phyloP scores from a whole-genome alignment of 2,329 filamentous ascomycete genomes.

The Sphaerulina musiva region DNA sequence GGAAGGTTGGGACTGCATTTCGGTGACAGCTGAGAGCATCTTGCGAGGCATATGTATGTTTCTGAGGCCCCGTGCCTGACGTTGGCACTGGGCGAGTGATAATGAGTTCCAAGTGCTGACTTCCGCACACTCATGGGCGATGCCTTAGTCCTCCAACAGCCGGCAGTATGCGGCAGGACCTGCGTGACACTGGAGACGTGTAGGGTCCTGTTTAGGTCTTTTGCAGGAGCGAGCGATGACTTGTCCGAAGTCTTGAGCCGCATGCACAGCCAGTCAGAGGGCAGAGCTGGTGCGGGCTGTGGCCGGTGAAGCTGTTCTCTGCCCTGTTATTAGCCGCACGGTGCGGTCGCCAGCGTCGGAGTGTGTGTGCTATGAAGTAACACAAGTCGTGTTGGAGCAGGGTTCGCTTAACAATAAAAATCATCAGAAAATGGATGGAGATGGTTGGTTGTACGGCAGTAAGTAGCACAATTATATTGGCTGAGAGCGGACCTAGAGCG shows the following conservation, averaged over 20 bases:
- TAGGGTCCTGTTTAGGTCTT: conserved; percentile 14
- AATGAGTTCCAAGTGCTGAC: conserved; percentile 2
- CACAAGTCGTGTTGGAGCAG: conserved; percentile 14
- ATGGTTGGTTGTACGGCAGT: conserved; percentile 31
- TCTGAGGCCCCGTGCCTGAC: neutral
- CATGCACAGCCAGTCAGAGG: conserved; percentile 9
- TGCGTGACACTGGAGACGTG: conserved; percentile 17
- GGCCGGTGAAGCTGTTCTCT: conserved; percentile 9
- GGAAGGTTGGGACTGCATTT: conserved; percentile 6
- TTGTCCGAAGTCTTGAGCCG: conserved; percentile 11
- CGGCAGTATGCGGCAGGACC: conserved; percentile 18
- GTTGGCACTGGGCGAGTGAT: conserved; percentile 4
- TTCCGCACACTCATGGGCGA: conserved; percentile 14
- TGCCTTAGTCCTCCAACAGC: conserved; percentile 9
- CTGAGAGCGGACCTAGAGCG: conserved; percentile 13
- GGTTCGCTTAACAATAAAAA: conserved; percentile 22
- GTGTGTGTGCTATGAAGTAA: conserved; percentile 14
- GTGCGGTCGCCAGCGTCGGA: conserved; percentile 11
- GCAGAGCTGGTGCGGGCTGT: neutral
- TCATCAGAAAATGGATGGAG: conserved; percentile 9
- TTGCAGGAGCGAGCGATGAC: conserved; percentile 15
- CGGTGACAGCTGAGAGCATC: neutral
- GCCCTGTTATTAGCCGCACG: conserved; percentile 10
- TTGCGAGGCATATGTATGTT: conserved; percentile 10
- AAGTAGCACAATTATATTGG: conserved; percentile 29